Conservation (phyloP, 2,329 filamentous ascomycete species). For the Neoarthrinium moseri region DNA sequence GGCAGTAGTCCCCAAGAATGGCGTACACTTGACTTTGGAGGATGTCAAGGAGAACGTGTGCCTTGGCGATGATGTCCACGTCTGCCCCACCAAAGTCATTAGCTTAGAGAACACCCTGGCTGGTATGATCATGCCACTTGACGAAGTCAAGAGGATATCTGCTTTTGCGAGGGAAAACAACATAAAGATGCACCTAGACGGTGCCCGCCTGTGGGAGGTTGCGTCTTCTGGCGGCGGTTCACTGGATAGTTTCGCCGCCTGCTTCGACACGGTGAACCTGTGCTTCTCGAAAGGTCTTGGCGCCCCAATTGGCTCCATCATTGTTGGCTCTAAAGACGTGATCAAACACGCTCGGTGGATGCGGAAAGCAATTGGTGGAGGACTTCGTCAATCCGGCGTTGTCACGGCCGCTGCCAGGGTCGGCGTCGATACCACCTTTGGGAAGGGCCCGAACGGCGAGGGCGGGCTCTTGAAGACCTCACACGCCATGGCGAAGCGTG, state of each 20-base stretch:
- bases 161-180: constrained; percentile 31
- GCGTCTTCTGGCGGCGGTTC: constrained; percentile 41
- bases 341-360: constrained; percentile 72
- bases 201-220: constrained; percentile 51
- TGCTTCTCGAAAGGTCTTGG: constrained; percentile 55
- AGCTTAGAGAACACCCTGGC: constrained; percentile 40
- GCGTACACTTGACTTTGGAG: constrained; percentile 40
- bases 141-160: constrained; percentile 31
- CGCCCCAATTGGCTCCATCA: constrained; percentile 48
- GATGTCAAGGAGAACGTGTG: constrained; percentile 33
- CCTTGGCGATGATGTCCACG: constrained; percentile 40
- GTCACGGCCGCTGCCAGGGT: constrained; percentile 73
- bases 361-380: constrained; percentile 78
- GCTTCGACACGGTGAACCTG: constrained; percentile 46
- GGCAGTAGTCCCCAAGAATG: constrained; percentile 35
- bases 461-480: constrained; percentile 44
- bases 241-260: constrained; percentile 38
- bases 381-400: constrained; percentile 73
- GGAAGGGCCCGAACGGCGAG: constrained; percentile 40
- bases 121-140: constrained; percentile 33
- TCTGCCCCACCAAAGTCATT: constrained; percentile 38
- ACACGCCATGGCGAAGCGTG: constrained; percentile 57
- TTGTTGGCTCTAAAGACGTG: constrained; percentile 46
- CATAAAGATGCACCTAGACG: constrained; percentile 49
- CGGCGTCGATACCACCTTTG: constrained; percentile 78